Evolutionary conservation across 2,329 filamentous ascomycete genomes (phyloP).

Genomic region (Trichoderma sp.): DNA sequence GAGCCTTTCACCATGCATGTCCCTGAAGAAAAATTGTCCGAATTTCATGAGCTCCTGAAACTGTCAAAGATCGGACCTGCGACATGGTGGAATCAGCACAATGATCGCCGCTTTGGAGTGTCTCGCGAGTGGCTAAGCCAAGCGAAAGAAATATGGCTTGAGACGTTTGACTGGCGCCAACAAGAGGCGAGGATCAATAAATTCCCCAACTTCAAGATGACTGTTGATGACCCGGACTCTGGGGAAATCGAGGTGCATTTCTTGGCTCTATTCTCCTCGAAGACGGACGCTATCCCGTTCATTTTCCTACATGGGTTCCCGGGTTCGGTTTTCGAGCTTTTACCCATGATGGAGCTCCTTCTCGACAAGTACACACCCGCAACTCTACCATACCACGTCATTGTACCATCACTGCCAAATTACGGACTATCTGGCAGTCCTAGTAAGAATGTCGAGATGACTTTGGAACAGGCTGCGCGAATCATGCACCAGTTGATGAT

Average conservation of each 20-base stretch:
- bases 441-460: neutral
- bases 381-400: conserved; percentile 56
- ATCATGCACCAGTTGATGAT: conserved; percentile 3
- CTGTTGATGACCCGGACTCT: neutral
- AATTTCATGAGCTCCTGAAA: neutral
- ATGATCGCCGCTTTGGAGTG: neutral
- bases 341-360: conserved; percentile 51
- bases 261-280: neutral
- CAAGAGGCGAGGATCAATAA: neutral
- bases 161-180: neutral
- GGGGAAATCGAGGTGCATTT: neutral
- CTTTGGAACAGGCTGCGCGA: neutral
- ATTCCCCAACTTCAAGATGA: neutral
- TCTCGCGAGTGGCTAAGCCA: neutral
- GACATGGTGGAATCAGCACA: neutral
- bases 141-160: neutral
- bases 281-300: neutral
- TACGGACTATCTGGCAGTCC: neutral
- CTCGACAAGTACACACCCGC: conserved; percentile 49
- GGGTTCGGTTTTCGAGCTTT: conserved; percentile 49
- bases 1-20: neutral
- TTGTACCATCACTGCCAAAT: conserved; percentile 47
- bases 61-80: neutral
- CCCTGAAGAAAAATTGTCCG: neutral
- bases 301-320: neutral